Percentiles rank a stretch among this genome's conserved stretches.
These are phyloP conservation scores for Lodderomyces beijingensis DNA, from an alignment of 1,139 yeast genomes.

Conservation along the genomic window DNA sequence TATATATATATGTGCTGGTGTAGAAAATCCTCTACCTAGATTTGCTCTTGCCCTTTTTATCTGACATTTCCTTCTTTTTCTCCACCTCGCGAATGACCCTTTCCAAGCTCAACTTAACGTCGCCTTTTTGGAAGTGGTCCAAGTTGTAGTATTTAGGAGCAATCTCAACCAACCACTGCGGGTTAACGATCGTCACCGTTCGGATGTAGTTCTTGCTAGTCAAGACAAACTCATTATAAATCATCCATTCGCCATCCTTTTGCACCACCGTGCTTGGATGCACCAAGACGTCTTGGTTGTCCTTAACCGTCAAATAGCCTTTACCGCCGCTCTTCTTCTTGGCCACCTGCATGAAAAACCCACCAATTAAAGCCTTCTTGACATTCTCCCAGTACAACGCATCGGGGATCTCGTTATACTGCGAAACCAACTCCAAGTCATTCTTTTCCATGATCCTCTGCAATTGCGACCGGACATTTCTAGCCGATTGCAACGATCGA, in stretches of 20 bases:
- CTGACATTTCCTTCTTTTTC: slow-evolving; percentile 30
- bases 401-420: slow-evolving; percentile 62
- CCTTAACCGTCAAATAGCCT: slow-evolving; percentile 85
- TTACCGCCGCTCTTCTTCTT: slow-evolving; percentile 71
- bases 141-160: slow-evolving; percentile 85
- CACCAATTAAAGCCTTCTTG: slow-evolving; percentile 83
- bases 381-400: slow-evolving; percentile 75
- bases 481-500: slow-evolving; percentile 79
- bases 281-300: slow-evolving; percentile 89
- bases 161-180: slow-evolving; percentile 85
- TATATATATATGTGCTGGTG: too few relatives aligned
- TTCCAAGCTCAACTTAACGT: slow-evolving; percentile 75
- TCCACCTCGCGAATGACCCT: slow-evolving; percentile 54
- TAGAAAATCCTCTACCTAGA: too few relatives aligned
- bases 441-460: slow-evolving; percentile 77
- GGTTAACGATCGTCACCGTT: slow-evolving; percentile 87
- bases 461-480: slow-evolving; percentile 80
- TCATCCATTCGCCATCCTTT: slow-evolving; percentile 85
- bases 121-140: slow-evolving; percentile 74
- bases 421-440: slow-evolving; percentile 68
- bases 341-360: slow-evolving; percentile 98
- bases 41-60: too few relatives aligned
- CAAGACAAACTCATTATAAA: slow-evolving; percentile 91
- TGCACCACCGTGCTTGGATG: slow-evolving; percentile 92
- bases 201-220: slow-evolving; percentile 91